These are phyloP conservation scores for Cynara cardunculus DNA, from an alignment of 129 eudicot species.

Conservation along the genomic window DNA sequence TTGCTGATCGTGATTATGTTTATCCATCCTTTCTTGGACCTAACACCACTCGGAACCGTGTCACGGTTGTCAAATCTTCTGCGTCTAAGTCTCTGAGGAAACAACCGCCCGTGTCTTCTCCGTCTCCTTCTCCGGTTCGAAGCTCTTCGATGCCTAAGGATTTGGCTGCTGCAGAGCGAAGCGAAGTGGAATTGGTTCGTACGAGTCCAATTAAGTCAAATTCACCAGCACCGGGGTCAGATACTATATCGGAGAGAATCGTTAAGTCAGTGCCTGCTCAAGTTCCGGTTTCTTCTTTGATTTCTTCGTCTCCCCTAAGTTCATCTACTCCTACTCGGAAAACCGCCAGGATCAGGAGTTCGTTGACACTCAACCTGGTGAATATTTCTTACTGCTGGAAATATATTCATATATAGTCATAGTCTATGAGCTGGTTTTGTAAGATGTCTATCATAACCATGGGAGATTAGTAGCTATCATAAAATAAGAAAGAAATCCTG, in stretches of 20 bases:
- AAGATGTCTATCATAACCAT: too few species aligned
- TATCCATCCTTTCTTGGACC: slow-evolving; percentile 89
- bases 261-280: slow-evolving; percentile 41
- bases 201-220: slow-evolving; percentile 2
- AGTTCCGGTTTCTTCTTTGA: slow-evolving; percentile 33
- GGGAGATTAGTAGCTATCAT: neutral
- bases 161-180: slow-evolving; percentile 8
- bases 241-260: slow-evolving; percentile 35
- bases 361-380: slow-evolving; percentile 47
- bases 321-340: slow-evolving; percentile 30
- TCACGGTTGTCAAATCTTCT: slow-evolving; percentile 47
- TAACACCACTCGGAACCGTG: slow-evolving; percentile 60
- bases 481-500: neutral
- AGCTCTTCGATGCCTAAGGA: slow-evolving; percentile 40
- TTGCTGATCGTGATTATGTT: slow-evolving; percentile 76
- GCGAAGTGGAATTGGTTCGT: slow-evolving; percentile 17
- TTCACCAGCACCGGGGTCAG: slow-evolving; percentile 15
- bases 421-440: too few species aligned
- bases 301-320: slow-evolving; percentile 23
- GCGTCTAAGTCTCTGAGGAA: slow-evolving; percentile 39
- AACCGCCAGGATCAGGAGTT: slow-evolving; percentile 22
- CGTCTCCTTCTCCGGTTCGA: slow-evolving; percentile 36
- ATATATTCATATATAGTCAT: neutral
- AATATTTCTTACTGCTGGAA: neutral
- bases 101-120: slow-evolving; percentile 28